These are phyloP conservation scores for Leishmania guyanensis DNA, from an alignment of 208 protist genomes.

Conservation along the genomic window DNA sequence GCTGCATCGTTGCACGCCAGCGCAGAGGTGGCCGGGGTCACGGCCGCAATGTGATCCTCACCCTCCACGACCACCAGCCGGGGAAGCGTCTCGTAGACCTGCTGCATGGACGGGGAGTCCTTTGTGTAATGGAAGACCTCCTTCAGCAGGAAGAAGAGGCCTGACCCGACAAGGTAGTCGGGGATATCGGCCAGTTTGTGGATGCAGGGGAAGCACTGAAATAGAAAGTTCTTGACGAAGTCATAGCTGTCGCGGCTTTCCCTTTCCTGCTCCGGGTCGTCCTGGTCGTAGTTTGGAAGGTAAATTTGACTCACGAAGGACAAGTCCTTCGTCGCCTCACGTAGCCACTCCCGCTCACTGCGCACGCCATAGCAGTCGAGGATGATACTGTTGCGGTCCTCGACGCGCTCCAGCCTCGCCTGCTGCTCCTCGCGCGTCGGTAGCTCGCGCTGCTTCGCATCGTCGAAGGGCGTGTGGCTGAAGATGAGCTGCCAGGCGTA, in stretches of 20 bases:
- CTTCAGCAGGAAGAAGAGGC: slow-evolving; percentile 80
- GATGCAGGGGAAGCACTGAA: slow-evolving; percentile 88
- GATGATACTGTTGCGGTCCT: slow-evolving; percentile 89
- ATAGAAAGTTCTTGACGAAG: slow-evolving; percentile 90
- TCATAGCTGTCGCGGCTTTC: slow-evolving; percentile 82
- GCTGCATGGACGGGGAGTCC: slow-evolving; percentile 22
- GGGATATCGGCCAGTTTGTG: slow-evolving; percentile 66
- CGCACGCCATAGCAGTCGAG: slow-evolving; percentile 85
- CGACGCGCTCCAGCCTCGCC: slow-evolving; percentile 73
- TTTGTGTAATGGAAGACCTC: slow-evolving; percentile 49
- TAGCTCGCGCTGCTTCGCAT: slow-evolving; percentile 86
- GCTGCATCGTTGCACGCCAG: background rate
- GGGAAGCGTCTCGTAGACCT: slow-evolving; percentile 21
- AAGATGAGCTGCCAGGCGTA: slow-evolving; percentile 94
- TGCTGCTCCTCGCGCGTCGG: slow-evolving; percentile 62
- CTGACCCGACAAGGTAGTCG: slow-evolving; percentile 76
- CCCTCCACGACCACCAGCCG: slow-evolving; percentile 10
- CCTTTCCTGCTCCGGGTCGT: slow-evolving; percentile 77
- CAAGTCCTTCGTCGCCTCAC: slow-evolving; percentile 81
- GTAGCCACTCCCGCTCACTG: slow-evolving; percentile 85
- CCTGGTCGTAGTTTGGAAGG: slow-evolving; percentile 68
- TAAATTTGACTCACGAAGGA: slow-evolving; percentile 83
- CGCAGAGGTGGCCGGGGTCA: slow-evolving; percentile 17
- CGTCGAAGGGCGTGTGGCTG: slow-evolving; percentile 89
- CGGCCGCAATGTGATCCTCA: slow-evolving; percentile 10